Evolutionary conservation across 805 yeast species (phyloP).

Genomic region (Saccharomycopsis microspora): DNA sequence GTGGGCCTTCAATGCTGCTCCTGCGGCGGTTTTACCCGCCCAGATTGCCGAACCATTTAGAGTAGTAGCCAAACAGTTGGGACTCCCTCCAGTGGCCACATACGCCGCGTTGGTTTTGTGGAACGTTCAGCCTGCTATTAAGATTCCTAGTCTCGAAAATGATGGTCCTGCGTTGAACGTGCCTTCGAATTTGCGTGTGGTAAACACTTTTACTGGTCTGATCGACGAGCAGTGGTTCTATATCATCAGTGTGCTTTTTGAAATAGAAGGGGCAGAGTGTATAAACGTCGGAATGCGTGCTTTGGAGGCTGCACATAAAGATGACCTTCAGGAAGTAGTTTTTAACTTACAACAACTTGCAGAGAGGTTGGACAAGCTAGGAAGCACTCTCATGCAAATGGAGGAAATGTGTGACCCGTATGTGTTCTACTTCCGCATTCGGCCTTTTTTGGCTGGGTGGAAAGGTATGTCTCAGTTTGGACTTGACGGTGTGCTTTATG

Average conservation of each 20-base stretch:
- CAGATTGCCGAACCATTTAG: constrained; percentile 64
- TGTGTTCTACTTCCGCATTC: constrained; percentile 70
- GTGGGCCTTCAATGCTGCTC: constrained; percentile 60
- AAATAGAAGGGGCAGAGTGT: constrained; percentile 66
- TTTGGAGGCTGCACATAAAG: constrained; percentile 39
- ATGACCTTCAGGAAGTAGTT: constrained; percentile 31
- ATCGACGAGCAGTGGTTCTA: constrained; percentile 93
- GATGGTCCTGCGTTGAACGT: constrained; percentile 52
- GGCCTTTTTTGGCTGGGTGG: constrained; percentile 95
- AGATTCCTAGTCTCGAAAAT: constrained; percentile 21
- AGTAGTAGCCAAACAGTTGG: constrained; percentile 42
- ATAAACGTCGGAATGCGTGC: constrained; percentile 60
- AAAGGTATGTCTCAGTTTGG: constrained; percentile 84
- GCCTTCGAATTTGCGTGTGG: constrained; percentile 34
- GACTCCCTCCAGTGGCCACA: constrained; percentile 79
- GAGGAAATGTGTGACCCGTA: constrained; percentile 94
- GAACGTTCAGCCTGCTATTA: constrained; percentile 65
- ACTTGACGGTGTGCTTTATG: constrained; percentile 68
- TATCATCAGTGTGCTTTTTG: constrained; percentile 78
- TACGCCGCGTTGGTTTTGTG: constrained; percentile 82
- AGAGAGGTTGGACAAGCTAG: constrained; percentile 61
- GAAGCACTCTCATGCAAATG: constrained; percentile 66
- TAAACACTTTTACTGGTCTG: constrained; percentile 80
- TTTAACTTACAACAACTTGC: constrained; percentile 53
- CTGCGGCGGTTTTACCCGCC: constrained; percentile 52